Base-by-base conservation (phyloP, 2,329 filamentous ascomycete genomes). In the Fusarium verrucosum region DNA sequence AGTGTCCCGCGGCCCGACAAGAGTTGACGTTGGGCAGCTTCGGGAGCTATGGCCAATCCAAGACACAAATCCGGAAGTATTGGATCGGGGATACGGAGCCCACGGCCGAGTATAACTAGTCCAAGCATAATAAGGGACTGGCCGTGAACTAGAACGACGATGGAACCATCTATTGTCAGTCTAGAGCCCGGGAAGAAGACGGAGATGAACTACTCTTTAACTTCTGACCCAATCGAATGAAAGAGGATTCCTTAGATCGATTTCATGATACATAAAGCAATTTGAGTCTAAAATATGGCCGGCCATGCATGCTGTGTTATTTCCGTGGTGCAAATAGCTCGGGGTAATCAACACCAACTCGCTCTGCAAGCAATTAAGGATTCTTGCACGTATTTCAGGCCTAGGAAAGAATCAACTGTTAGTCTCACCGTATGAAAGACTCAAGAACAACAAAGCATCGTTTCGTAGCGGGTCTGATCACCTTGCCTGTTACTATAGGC, bases 171-270 rank as follows among this genome's bases (percentile, higher is more conserved):
- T 17, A 46, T 32, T n/a, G 41, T 37, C 36, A 47, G 55, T 28
- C 25, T 26, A 19, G 26, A 52, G 33, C 36, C 23, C 45, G 51
- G 52, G 26, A 47, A 36, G 22, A 35, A 28, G 30, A 26, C 42
- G 58, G 41, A 42, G 30, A 37, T 62, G 51, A 57, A 41, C 58
- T 32, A 41, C 51, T 35, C 47, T 56, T 37, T 25, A 51, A 52
- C 37, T 19, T n/a, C 30, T 30, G 41, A 20, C 28, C 35, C 26
- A 20, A 49, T 46, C 25, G 25, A 43, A 36, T 23, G 19, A 40
- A 51, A 42, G 35, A 46, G 28, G 33, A 42, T 28, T n/a, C 30
- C 10, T 25, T 22, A 58, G 36, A 30, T 40, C 53, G 37, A 50
- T 22, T 42, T 60, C n/a, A 50, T 50, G 46, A 50, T 50, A 35